Evolutionary conservation across 2,329 filamentous ascomycete genomes (phyloP).

Genomic region (Beauveria brongniartii): DNA sequence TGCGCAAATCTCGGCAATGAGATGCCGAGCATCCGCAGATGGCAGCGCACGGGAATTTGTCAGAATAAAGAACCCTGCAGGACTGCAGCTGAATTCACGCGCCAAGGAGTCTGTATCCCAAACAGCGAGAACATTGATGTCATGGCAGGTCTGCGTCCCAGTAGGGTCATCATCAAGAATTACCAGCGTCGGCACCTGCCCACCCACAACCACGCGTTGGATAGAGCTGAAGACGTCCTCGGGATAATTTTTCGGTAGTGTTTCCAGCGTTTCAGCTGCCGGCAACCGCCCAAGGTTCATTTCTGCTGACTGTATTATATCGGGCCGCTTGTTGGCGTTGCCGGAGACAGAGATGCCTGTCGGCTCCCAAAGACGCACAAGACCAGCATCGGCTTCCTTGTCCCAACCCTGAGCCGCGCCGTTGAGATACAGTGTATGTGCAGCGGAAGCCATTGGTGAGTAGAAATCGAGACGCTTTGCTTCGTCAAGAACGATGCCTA

Average conservation of each 20-base stretch:
- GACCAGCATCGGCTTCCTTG: conserved; percentile 26
- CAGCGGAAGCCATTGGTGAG: conserved; percentile 22
- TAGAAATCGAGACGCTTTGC: conserved; percentile 20
- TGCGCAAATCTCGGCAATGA: conserved; percentile 40
- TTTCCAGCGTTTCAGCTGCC: conserved; percentile 16
- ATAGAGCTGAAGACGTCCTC: conserved; percentile 17
- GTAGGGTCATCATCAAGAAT: conserved; percentile 49
- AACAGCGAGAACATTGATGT: conserved; percentile 45
- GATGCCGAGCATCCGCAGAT: conserved; percentile 32
- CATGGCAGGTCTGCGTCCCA: conserved; percentile 51
- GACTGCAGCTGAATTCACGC: conserved; percentile 32
- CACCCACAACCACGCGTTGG: conserved; percentile 13
- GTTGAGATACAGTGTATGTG: conserved; percentile 25
- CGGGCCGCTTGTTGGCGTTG: conserved; percentile 1
- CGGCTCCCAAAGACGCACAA: conserved; percentile 31
- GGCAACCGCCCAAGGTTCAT: conserved; percentile 10
- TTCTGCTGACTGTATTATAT: neutral
- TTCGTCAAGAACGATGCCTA: conserved; percentile 26
- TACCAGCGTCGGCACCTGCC: conserved; percentile 27
- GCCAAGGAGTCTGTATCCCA: conserved; percentile 40
- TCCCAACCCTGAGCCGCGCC: conserved; percentile 24
- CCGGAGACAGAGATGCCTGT: conserved; percentile 17
- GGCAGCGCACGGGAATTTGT: conserved; percentile 50
- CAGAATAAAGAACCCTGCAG: conserved; percentile 48
- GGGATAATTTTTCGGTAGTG: conserved; percentile 17